phyloP scores from a whole-genome alignment of 306 rosid species.

The Cucurbita ficifolia region DNA sequence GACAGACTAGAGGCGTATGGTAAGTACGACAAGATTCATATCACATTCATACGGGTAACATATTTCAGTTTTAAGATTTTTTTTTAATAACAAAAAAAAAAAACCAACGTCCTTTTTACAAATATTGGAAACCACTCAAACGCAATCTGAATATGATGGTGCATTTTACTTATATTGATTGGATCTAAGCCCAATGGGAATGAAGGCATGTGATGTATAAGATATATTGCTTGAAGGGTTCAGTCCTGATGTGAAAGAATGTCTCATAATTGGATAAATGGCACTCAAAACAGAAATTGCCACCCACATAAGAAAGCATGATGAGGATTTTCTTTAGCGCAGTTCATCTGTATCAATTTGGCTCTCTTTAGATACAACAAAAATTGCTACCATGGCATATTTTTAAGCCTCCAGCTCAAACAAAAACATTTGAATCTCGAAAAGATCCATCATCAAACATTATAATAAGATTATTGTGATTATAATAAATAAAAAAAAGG shows the following conservation, averaged over 20 bases:
- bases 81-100: no score
- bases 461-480: background rate
- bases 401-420: background rate
- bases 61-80: no score
- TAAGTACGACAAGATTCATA: no score
- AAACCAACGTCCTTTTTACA: no score
- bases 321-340: background rate
- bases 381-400: background rate
- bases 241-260: background rate
- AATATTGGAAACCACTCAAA: background rate
- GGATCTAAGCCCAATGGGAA: background rate
- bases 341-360: background rate
- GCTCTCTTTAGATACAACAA: background rate
- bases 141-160: background rate
- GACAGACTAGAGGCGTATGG: no score
- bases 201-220: background rate
- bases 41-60: no score
- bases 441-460: background rate
- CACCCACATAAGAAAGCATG: constrained; percentile 1
- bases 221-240: background rate
- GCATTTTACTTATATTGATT: background rate
- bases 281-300: constrained; percentile 1
- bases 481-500: background rate
- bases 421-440: no score
- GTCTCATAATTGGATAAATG: background rate